Base-by-base conservation (phyloP, 495 filamentous ascomycete species). In the Tuber aestivum region DNA sequence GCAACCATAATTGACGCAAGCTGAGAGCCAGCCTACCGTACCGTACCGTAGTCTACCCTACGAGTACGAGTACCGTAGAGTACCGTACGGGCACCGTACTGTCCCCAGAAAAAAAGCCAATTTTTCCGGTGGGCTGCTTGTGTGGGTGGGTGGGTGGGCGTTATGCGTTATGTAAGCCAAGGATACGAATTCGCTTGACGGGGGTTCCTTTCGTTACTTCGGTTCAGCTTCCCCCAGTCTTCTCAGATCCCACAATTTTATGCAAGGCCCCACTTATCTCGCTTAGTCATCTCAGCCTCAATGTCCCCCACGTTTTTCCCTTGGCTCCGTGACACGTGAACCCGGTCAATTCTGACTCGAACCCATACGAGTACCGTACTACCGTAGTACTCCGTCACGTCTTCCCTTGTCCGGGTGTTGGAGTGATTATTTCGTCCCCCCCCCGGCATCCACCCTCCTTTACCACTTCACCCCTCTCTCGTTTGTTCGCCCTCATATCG, bases 1-100 rank as follows among this genome's bases (percentile, higher is more conserved):
- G 50, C n/a, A 61, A 61, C 50, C n/a, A 10, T 61, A 61, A 61
- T 61, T 61, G 50, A 61, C 50, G 50, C 50, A 61, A 61, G 50
- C n/a, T 61, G 12, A 32, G 50, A 61, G 50, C 45, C 45, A 50
- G n/a, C 45, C 45, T 48, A 50, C 5, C n/a, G 38, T 40, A 40
- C 38, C 2, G 38, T 40, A 40, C 7, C 3, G 7, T 40, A 40
- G 2, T 2, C 3, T 40, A 40, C 38, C 38, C 3, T 40, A 40
- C 38, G 38, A n/a, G 38, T 40, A 40, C 38, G 38, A 40, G 38
- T 40, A 40, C 7, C 3, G 7, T 40, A 40, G 2, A 7, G 38
- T 40, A 40, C 38, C 38, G 38, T 40, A 40, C 38, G 38, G 38
- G 3, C 7, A 40, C 38, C 38, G 38, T 40, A 40, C 38, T 40